Base-by-base conservation (phyloP, 2,329 filamentous ascomycete species). In the Bipolaris cookei region DNA sequence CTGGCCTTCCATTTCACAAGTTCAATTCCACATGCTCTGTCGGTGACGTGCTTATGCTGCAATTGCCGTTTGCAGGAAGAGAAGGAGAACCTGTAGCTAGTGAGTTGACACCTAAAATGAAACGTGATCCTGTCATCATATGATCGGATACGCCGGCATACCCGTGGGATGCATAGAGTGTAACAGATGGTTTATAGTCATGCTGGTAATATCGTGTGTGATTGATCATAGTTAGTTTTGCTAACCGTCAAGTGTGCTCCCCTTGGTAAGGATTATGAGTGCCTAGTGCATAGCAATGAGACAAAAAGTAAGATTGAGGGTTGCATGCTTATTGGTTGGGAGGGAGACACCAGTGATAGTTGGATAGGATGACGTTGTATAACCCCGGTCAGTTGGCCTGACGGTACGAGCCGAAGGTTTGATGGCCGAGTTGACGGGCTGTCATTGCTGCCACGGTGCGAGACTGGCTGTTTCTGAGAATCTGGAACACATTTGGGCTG, bases 381-480 rank as follows among this genome's bases (percentile, higher is more conserved):
- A 11, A n/a, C 13, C 13, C 32, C 13, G 5, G 18, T 30, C 13
- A 6, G 28, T 25, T 54, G 51, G 20, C 13, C 21, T 28, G 18
- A 21, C 42, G 5, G 13, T 18, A 32, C 34, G 35, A 23, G 21
- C 18, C 21, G 14, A 28, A 42, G 20, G 21, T n/a, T 25, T 45
- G 45, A 43, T 43, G 14, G 38, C 18, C 23, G 35, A n/a, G 18
- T 28, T 39, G 37, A 34, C 43, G 41, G 35, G 51, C 37, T 37
- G n/a, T 46, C 32, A 20, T n/a, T 39, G 20, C 18, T 39, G 51
- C 34, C 35, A 25, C 39, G 11, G 39, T 23, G 16, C 53, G 45
- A 39, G 39, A 51, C 47, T 45, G 47, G 20, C 47, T 51, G 53
- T 39, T 42, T 23, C 25, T 16, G 21, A 38, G n/a, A 41, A n/a